Evolutionary conservation across 2,329 filamentous ascomycete species (phyloP).

Genomic region (Aspergillus pseudoterreus): DNA sequence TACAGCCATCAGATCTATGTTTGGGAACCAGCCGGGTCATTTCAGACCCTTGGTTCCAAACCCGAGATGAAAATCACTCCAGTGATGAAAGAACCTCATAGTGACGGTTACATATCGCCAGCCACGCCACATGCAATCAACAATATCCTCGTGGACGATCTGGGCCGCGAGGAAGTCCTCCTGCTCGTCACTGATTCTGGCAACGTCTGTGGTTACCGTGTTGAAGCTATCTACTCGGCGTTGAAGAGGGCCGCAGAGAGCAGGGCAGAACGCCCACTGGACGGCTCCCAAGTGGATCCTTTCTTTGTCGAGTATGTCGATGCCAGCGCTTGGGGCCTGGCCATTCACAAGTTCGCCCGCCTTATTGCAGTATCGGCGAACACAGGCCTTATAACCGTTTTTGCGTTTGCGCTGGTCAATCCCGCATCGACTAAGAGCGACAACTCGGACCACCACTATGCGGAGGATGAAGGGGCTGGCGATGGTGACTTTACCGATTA

Average conservation of each 20-base stretch:
- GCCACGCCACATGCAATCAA: slow-evolving; percentile 62
- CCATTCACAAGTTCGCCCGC: slow-evolving; percentile 75
- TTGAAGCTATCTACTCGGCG: slow-evolving; percentile 47
- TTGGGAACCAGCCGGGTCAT: slow-evolving; percentile 41
- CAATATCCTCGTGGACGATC: slow-evolving; percentile 63
- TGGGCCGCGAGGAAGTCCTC: slow-evolving; percentile 68
- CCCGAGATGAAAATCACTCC: slow-evolving; percentile 43
- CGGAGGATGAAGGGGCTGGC: slow-evolving; percentile 14
- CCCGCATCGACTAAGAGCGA: slow-evolving; percentile 15
- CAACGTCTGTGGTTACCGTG: slow-evolving; percentile 69
- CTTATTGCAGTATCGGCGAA: slow-evolving; percentile 86
- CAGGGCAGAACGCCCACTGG: slow-evolving; percentile 22
- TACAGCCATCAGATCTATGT: slow-evolving; percentile 40
- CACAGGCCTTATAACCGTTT: slow-evolving; percentile 54
- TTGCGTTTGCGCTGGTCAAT: slow-evolving; percentile 55
- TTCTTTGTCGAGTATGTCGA: slow-evolving; percentile 77
- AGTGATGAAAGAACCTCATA: slow-evolving; percentile 34
- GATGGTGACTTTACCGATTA: slow-evolving; percentile 14
- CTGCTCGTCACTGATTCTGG: slow-evolving; percentile 69
- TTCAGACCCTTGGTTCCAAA: slow-evolving; percentile 34
- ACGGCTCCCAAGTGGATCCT: slow-evolving; percentile 35
- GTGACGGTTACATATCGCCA: slow-evolving; percentile 54
- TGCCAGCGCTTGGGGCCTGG: slow-evolving; percentile 81
- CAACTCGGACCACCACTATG: slow-evolving; percentile 12
- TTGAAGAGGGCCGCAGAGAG: slow-evolving; percentile 33